These are phyloP conservation scores for Colletotrichum liaoningense DNA, from an alignment of 2,329 filamentous ascomycete genomes.

Conservation along the genomic window DNA sequence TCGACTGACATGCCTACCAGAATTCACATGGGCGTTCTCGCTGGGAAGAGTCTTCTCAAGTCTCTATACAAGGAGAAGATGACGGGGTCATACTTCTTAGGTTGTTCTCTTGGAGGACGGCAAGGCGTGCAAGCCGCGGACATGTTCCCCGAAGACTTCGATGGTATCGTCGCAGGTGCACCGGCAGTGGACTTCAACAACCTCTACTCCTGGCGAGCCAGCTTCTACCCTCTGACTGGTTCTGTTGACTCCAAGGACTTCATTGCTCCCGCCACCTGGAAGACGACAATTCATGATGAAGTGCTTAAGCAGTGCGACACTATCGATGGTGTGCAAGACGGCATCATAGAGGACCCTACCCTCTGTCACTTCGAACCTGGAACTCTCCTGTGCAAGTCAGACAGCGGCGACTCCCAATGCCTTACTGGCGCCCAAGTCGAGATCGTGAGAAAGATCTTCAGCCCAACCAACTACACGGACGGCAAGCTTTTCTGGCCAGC, in stretches of 20 bases:
- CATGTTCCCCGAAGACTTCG: constrained; percentile 58
- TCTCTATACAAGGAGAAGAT: constrained; percentile 56
- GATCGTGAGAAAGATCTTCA: constrained; percentile 45
- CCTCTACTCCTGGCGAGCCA: constrained; percentile 50
- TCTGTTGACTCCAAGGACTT: constrained; percentile 46
- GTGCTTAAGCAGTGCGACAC: constrained; percentile 59
- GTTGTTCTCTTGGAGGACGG: constrained; percentile 65
- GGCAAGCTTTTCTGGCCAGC: constrained; percentile 53
- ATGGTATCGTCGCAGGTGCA: constrained; percentile 64
- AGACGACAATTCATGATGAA: constrained; percentile 44
- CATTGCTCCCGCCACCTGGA: constrained; percentile 35
- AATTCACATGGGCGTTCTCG: constrained; percentile 59
- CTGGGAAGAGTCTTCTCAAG: constrained; percentile 59
- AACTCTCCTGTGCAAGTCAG: neutral
- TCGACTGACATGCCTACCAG: constrained; percentile 18
- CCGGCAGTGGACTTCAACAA: constrained; percentile 53
- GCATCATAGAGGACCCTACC: constrained; percentile 57
- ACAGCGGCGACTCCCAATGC: constrained; percentile 38
- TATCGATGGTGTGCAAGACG: constrained; percentile 59
- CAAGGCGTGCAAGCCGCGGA: constrained; percentile 61
- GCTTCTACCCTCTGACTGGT: constrained; percentile 49
- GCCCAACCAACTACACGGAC: constrained; percentile 41
- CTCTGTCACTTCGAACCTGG: constrained; percentile 48
- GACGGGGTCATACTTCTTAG: constrained; percentile 59
- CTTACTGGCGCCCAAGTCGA: constrained; percentile 55